phyloP scores from a whole-genome alignment of 2,329 filamentous ascomycete genomes.

The Plenodomus lindquistii region DNA sequence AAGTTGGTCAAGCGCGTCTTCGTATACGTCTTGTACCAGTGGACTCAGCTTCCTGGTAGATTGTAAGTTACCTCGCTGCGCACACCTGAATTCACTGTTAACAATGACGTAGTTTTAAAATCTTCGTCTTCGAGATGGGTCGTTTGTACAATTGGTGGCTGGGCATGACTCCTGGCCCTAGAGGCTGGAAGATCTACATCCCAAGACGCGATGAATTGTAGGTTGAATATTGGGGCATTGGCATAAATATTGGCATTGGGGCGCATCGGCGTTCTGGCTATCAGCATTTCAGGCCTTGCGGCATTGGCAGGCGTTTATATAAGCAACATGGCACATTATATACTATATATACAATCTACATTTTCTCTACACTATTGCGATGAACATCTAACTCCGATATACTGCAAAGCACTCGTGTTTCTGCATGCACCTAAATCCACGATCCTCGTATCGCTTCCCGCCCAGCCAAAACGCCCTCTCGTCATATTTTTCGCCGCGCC shows the following conservation, averaged over 20 bases:
- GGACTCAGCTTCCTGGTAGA: constrained; percentile 68
- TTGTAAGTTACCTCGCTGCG: constrained; percentile 64
- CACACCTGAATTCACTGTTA: constrained; percentile 2
- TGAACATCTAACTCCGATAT: too few species aligned
- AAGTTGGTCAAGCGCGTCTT: constrained; percentile 64
- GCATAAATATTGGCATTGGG: not conserved
- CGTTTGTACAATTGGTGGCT: constrained; percentile 66
- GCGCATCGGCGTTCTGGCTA: not conserved
- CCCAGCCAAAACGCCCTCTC: not conserved
- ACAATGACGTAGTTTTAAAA: constrained; percentile 49
- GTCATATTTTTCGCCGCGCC: not conserved
- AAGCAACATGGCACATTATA: too few species aligned
- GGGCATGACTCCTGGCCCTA: constrained; percentile 61
- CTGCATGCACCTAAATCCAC: too few species aligned
- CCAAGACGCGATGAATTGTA: constrained; percentile 35
- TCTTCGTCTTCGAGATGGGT: constrained; percentile 57
- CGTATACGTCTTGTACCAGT: constrained; percentile 70
- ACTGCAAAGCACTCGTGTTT: too few species aligned
- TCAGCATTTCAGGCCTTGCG: not conserved
- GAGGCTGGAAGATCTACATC: constrained; percentile 58
- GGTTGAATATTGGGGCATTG: not conserved
- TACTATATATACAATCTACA: too few species aligned
- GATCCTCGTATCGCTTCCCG: not conserved
- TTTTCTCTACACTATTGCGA: too few species aligned
- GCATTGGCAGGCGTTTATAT: too few species aligned